Percentiles rank a stretch among this genome's conserved stretches.
Conservation (phyloP, 2,329 filamentous ascomycete species). For the Fusarium napiforme region DNA sequence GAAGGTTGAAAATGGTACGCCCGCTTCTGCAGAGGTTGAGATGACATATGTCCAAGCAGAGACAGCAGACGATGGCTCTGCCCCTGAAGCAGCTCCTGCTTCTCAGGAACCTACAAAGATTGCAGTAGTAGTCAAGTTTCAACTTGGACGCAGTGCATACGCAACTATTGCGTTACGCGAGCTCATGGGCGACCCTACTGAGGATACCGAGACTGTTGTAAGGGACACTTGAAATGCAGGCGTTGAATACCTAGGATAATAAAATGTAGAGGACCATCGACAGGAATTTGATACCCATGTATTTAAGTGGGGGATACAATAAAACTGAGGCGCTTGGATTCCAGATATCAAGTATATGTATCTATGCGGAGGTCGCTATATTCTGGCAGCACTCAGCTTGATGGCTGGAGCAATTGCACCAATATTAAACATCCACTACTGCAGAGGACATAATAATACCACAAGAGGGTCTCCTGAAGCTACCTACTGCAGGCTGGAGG, state of each 20-base stretch:
- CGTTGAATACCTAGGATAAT: background rate
- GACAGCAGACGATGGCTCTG: slow-evolving; percentile 1
- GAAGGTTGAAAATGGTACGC: slow-evolving; percentile 36
- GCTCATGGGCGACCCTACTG: slow-evolving; percentile 67
- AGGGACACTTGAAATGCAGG: background rate
- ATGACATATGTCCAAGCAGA: slow-evolving; percentile 28
- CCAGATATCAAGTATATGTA: slow-evolving; percentile 16
- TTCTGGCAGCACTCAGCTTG: slow-evolving; percentile 33
- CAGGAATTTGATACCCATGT: slow-evolving; percentile 42
- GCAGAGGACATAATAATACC: background rate
- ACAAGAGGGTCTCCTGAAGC: background rate
- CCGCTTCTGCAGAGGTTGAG: slow-evolving; percentile 20
- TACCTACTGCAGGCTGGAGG: background rate
- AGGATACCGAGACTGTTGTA: slow-evolving; percentile 27
- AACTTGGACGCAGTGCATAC: slow-evolving; percentile 82
- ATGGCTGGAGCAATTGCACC: background rate
- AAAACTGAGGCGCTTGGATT: slow-evolving; percentile 29
- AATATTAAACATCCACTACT: background rate
- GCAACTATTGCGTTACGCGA: slow-evolving; percentile 86
- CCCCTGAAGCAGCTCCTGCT: slow-evolving; percentile 11
- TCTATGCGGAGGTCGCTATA: slow-evolving; percentile 16
- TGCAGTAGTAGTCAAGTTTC: slow-evolving; percentile 78
- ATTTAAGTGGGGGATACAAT: slow-evolving; percentile 37
- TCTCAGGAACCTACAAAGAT: slow-evolving; percentile 55
- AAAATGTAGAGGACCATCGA: slow-evolving; percentile 13